Evolutionary conservation across 2,329 filamentous ascomycete species (phyloP).

Genomic region (Trichoderma guizhouense): DNA sequence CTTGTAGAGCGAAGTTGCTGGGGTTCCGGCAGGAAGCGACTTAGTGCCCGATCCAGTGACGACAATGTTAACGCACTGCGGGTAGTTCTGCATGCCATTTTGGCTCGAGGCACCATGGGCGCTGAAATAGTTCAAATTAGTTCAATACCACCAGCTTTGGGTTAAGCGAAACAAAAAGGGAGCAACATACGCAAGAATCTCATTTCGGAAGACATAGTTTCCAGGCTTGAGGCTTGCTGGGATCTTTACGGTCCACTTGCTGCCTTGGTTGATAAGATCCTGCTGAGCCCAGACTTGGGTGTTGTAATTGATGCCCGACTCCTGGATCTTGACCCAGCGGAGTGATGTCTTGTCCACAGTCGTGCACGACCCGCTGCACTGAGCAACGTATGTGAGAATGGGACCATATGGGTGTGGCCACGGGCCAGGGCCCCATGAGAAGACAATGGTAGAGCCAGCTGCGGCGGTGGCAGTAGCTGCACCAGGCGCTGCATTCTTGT

Average conservation of each 20-base stretch:
- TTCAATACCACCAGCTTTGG: not conserved
- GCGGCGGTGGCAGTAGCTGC: constrained; percentile 39
- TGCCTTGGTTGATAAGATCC: constrained; percentile 46
- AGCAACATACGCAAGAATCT: constrained; percentile 45
- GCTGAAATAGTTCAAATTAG: not conserved
- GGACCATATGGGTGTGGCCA: constrained; percentile 45
- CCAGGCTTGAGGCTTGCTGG: constrained; percentile 46
- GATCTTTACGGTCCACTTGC: constrained; percentile 49
- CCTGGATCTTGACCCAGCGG: constrained; percentile 47
- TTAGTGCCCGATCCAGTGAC: constrained; percentile 41
- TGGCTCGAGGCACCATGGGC: constrained; percentile 45
- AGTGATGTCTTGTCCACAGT: constrained; percentile 40
- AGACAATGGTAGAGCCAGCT: constrained; percentile 44
- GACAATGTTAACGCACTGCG: constrained; percentile 50
- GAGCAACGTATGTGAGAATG: constrained; percentile 45
- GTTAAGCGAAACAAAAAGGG: not conserved
- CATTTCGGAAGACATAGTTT: constrained; percentile 54
- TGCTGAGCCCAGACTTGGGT: constrained; percentile 32
- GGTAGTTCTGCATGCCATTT: constrained; percentile 49
- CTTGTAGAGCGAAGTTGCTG: constrained; percentile 38
- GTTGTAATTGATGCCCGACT: constrained; percentile 39
- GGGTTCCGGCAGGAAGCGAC: constrained; percentile 29
- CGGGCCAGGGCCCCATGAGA: constrained; percentile 50
- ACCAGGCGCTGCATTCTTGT: constrained; percentile 41
- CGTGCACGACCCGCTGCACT: constrained; percentile 41